These are phyloP conservation scores for Candida ipomoeae DNA, from an alignment of 805 yeast species.

Conservation along the genomic window DNA sequence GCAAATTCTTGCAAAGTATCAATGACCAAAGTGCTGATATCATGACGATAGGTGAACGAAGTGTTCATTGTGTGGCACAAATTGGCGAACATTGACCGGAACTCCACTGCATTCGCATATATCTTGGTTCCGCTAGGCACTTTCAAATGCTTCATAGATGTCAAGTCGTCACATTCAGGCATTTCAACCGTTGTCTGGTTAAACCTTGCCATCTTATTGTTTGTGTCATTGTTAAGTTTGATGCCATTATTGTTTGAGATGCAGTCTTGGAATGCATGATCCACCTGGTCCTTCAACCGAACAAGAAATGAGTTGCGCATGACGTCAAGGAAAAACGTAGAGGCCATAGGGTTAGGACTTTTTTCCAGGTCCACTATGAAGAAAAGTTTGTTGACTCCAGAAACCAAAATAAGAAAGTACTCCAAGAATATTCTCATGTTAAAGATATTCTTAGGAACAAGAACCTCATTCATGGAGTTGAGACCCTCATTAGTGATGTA, in stretches of 20 bases:
- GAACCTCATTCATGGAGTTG: constrained; percentile 52
- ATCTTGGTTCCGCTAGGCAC: constrained; percentile 15
- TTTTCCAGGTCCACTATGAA: constrained; percentile 14
- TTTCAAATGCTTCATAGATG: neutral
- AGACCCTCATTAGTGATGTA: constrained; percentile 60
- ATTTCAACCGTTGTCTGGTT: constrained; percentile 7
- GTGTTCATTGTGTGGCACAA: constrained; percentile 56
- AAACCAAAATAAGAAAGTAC: constrained; percentile 63
- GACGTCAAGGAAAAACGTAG: constrained; percentile 55
- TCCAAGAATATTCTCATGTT: constrained; percentile 79
- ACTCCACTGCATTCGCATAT: constrained; percentile 42
- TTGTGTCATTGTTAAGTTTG: constrained; percentile 4
- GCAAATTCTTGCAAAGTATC: constrained; percentile 35
- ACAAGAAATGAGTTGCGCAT: constrained; percentile 65
- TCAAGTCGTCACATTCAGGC: constrained; percentile 6
- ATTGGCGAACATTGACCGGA: constrained; percentile 44
- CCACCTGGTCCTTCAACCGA: constrained; percentile 54
- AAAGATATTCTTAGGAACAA: constrained; percentile 67
- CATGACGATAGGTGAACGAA: constrained; percentile 53
- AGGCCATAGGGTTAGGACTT: constrained; percentile 16
- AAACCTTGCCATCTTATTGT: constrained; percentile 4
- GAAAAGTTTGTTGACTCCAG: constrained; percentile 45
- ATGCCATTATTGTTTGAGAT: constrained; percentile 16
- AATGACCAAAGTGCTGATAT: constrained; percentile 46
- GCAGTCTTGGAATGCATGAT: constrained; percentile 45